Percentiles rank a stretch among this genome's conserved stretches.
These are phyloP conservation scores for Trichoderma sp. DNA, from an alignment of 2,329 filamentous ascomycete species.

Conservation along the genomic window DNA sequence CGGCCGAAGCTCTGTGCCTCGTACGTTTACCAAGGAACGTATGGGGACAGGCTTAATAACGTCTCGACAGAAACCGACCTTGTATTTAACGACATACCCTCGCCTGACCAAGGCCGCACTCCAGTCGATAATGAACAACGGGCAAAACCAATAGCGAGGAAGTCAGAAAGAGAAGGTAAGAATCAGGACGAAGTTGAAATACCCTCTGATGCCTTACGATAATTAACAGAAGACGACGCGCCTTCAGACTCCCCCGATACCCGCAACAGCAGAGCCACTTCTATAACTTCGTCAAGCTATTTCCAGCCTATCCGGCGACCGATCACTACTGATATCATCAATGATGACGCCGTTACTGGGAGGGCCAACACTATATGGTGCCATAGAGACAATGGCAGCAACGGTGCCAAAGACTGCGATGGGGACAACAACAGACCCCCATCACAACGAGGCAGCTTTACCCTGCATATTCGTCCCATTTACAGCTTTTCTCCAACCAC, in stretches of 20 bases:
- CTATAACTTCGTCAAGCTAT: not conserved
- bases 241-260: not conserved
- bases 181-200: slow-evolving; percentile 38
- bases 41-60: slow-evolving; percentile 20
- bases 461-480: not conserved
- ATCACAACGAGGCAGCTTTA: not conserved
- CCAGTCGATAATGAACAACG: not conserved
- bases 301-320: not conserved
- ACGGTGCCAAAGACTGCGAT: not conserved
- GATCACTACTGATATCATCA: not conserved
- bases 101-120: slow-evolving; percentile 29
- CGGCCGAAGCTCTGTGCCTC: slow-evolving; percentile 27
- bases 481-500: not conserved
- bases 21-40: not conserved
- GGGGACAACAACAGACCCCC: not conserved
- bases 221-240: not conserved
- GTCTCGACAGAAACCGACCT: slow-evolving; percentile 47
- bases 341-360: not conserved
- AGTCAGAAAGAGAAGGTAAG: slow-evolving; percentile 32
- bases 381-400: not conserved
- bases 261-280: not conserved
- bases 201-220: slow-evolving; percentile 26
- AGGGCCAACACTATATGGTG: not conserved
- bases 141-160: slow-evolving; percentile 22
- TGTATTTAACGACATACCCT: slow-evolving; percentile 50